Percentiles rank a stretch among this genome's conserved stretches.
phyloP scores from a whole-genome alignment of 2,329 filamentous ascomycete species.

The Alternaria metachromatica region DNA sequence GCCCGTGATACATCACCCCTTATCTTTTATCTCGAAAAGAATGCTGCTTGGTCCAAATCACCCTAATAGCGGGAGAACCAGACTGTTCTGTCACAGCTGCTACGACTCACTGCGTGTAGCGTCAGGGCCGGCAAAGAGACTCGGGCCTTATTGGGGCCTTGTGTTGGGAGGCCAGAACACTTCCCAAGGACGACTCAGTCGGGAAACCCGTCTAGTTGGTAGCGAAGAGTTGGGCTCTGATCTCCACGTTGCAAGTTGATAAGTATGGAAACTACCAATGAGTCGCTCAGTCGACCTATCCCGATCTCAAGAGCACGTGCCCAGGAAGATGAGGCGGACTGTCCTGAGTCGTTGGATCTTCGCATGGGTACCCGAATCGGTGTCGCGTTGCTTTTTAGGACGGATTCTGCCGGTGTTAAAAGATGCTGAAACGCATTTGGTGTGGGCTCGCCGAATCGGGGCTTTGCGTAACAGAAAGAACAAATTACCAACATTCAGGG shows the following conservation, averaged over 20 bases:
- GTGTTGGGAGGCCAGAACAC: not conserved
- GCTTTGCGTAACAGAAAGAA: slow-evolving; percentile 2
- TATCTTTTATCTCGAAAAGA: not conserved
- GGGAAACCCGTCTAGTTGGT: not conserved
- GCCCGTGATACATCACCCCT: not conserved
- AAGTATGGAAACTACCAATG: slow-evolving; percentile 7
- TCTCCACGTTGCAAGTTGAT: not conserved
- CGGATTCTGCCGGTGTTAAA: slow-evolving; percentile 8
- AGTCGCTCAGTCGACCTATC: slow-evolving; percentile 5
- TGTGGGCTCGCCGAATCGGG: slow-evolving; percentile 16
- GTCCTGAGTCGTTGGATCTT: slow-evolving; percentile 16
- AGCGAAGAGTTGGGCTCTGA: slow-evolving; percentile 1
- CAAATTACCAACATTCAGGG: slow-evolving; percentile 3
- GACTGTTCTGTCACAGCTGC: not conserved
- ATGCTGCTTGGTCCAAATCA: not conserved
- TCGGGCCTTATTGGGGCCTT: not conserved
- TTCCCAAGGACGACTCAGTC: not conserved
- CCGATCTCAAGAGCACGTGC: slow-evolving; percentile 18
- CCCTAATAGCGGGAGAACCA: not conserved
- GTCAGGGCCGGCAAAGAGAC: not conserved
- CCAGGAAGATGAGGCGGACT: slow-evolving; percentile 3
- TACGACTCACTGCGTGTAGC: not conserved
- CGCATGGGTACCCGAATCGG: slow-evolving; percentile 16
- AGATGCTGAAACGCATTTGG: slow-evolving; percentile 20
- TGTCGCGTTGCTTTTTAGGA: slow-evolving; percentile 5